Base-by-base conservation (phyloP, 331 rosid species). In the Acacia concinna region DNA sequence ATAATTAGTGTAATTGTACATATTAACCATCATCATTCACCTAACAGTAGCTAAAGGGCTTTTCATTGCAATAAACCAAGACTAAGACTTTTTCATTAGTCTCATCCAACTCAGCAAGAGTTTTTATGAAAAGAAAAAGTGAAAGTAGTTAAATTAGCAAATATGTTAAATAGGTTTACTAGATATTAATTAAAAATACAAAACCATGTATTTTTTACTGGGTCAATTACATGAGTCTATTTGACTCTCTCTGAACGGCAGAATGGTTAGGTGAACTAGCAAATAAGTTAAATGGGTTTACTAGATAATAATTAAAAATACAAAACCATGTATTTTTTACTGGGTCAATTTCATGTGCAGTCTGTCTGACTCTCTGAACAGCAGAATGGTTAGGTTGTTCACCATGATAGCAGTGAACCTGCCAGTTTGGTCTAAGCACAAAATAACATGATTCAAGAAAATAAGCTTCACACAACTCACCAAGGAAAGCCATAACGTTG, bases 401-500 rank as follows among this genome's bases (percentile, higher is more conserved):
- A 57, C 32, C 65, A 57, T 32, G 65, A 10, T 25, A 57, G 34
- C 4, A 18, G 34, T 25, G 34, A 62, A 62, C 21, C n/a, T 5
- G n/a, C 68, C 38, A 62, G 21, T 25, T 34, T 25, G 3, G 34
- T 57, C 65, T 25, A 25, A 11, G 34, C 25, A 25, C 17, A 25
- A 62, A 62, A 28, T 11, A 27, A 60, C 28, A 65, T 27, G 17
- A 3, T 30, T n/a, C n/a, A 44, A 27, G 47, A 43, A 44, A 49
- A 30, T 5, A 76, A 69, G 23, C 54, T 34, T 49, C 31, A 3
- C n/a, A 46, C 30, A 60, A 27, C 62, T 40, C 11, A 34, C 51
- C 34, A 63, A 81, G 51, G 67, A 27, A 30, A 6, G 37, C 46
- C 32, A 37, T 30, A 80, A 71, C 44, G 25, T 78, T 52, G 30